Evolutionary conservation across 306 rosid species (phyloP).

Genomic region (Lablab purpureus): DNA sequence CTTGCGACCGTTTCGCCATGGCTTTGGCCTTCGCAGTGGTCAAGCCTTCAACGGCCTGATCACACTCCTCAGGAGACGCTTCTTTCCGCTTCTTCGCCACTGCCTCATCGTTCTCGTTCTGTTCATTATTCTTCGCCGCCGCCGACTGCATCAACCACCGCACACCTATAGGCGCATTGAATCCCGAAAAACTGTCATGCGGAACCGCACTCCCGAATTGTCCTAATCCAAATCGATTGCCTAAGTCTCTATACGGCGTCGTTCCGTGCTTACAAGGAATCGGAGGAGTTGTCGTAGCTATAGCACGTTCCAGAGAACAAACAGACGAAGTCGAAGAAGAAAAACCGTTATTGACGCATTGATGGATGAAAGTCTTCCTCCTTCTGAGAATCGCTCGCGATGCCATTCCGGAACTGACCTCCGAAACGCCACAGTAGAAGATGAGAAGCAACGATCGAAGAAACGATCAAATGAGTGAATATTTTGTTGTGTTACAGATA

Average conservation of each 20-base stretch:
- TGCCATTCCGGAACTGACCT: conserved; percentile 57
- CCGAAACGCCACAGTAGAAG: background rate
- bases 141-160: conserved; percentile 55
- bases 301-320: conserved; percentile 46
- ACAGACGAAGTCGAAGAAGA: conserved; percentile 47
- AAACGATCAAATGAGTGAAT: background rate
- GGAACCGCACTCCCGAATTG: conserved; percentile 31
- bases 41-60: conserved; percentile 89
- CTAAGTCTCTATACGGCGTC: conserved; percentile 30
- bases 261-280: conserved; percentile 12
- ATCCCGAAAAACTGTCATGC: conserved; percentile 34
- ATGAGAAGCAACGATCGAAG: background rate
- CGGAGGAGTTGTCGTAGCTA: conserved; percentile 40
- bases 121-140: conserved; percentile 56
- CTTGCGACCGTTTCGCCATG: conserved; percentile 79
- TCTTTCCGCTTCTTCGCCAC: conserved; percentile 68
- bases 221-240: conserved; percentile 38
- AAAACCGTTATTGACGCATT: conserved; percentile 42
- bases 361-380: conserved; percentile 50
- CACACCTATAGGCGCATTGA: conserved; percentile 43
- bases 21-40: conserved; percentile 88
- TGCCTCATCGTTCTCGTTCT: conserved; percentile 51
- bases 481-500: background rate
- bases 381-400: conserved; percentile 67
- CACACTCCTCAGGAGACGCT: conserved; percentile 95